These are phyloP conservation scores for Castanea crenata DNA, from an alignment of 306 rosid genomes.

Conservation along the genomic window DNA sequence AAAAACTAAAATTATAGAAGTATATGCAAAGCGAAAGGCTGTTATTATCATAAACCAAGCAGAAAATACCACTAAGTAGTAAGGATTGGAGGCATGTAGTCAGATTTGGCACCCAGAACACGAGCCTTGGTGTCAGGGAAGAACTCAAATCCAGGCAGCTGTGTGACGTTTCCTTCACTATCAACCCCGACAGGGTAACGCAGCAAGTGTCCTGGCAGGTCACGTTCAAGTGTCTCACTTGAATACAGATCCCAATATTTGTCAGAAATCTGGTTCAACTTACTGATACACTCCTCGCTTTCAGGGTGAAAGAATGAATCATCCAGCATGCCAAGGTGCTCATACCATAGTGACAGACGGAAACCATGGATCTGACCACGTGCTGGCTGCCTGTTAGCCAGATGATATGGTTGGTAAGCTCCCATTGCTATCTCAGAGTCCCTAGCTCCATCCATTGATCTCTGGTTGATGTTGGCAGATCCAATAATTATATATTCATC, in stretches of 20 bases:
- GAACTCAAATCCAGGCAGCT: slow-evolving; percentile 57
- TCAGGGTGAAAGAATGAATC: slow-evolving; percentile 47
- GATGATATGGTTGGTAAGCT: slow-evolving; percentile 59
- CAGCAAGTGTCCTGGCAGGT: slow-evolving; percentile 73
- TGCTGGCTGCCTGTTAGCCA: slow-evolving; percentile 52
- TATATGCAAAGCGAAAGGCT: slow-evolving; percentile 17
- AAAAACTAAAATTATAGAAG: slow-evolving; percentile 14
- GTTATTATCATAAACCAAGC: slow-evolving; percentile 3
- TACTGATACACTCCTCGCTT: slow-evolving; percentile 47
- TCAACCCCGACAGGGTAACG: slow-evolving; percentile 57
- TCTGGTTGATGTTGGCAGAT: slow-evolving; percentile 79
- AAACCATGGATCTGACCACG: slow-evolving; percentile 70
- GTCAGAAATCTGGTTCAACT: slow-evolving; percentile 65
- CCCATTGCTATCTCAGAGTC: slow-evolving; percentile 82
- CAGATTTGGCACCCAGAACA: slow-evolving; percentile 57
- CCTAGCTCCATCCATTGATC: slow-evolving; percentile 78
- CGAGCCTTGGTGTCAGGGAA: slow-evolving; percentile 79
- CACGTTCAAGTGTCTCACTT: slow-evolving; percentile 51
- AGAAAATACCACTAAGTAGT: slow-evolving; percentile 48
- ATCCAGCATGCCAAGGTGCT: slow-evolving; percentile 70
- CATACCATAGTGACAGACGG: slow-evolving; percentile 71
- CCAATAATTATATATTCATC: slow-evolving; percentile 74
- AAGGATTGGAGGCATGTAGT: slow-evolving; percentile 72
- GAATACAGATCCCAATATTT: slow-evolving; percentile 71
- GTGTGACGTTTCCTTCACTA: slow-evolving; percentile 45